Evolutionary conservation across 495 filamentous ascomycete species (phyloP), one percentile per base, ranked within the genome.

Genomic region (Hyphodiscus hymeniophilus): DNA sequence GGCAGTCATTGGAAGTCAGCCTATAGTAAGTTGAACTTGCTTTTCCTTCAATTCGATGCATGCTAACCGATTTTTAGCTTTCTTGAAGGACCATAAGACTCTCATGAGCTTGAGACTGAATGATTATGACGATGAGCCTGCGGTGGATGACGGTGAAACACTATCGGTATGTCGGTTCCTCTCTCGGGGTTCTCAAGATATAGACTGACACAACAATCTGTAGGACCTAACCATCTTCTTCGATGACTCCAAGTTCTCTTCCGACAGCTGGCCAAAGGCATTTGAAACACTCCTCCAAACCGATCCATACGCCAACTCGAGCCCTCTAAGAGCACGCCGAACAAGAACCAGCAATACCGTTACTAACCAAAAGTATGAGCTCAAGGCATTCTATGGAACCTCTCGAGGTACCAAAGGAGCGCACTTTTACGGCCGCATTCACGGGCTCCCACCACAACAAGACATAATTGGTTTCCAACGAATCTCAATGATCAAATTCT

Each of bases 391-490:
- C 35, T 54, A 47, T 31, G 55, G 54, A 2, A 56, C 39, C 7
- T 38, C 47, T 22, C 43, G 44, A 17, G 33, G 48, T 15, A n/a
- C 12, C 0, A 51, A 32, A 28, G 38, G 12, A 24, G 50, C 18
- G 6, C 43, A 61, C 24, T 54, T 58, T 20, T 54, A 52, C 24
- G 58, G 58, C 12, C 52, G 50, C 16, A 43, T 61, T n/a, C 56
- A 61, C 40, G 44, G 46, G 7, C 20, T 61, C 11, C 32, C 35
- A 5, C 28, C 22, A 1, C 59, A 61, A 32, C 41, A 51, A 38
- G 53, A 48, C 11, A 52, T 61, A 6, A 34, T 23, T 10, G 59
- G 59, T 20, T 61, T 56, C 16, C 55, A 57, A 40, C 47, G 59
- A n/a, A 28, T 61, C 11, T 45, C 38, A 1, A 38, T 61, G 36